Conservation (phyloP, 2,329 filamentous ascomycete genomes). For the Scedosporium apiospermum region DNA sequence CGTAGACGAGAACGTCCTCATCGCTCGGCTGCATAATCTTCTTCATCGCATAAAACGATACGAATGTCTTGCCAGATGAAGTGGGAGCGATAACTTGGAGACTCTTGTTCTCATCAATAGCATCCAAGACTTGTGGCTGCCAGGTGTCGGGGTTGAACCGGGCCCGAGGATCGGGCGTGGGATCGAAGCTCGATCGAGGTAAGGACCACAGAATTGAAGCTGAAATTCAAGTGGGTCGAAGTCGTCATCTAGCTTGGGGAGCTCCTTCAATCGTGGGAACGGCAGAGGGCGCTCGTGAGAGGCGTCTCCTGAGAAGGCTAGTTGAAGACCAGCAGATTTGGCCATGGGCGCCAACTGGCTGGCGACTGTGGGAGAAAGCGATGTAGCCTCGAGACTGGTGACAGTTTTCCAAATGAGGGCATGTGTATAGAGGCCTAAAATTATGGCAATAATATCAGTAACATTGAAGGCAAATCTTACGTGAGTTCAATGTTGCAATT, state of each 20-base stretch:
- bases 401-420: no score
- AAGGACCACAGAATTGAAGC: constrained; percentile 59
- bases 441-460: no score
- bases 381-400: no score
- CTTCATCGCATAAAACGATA: constrained; percentile 77
- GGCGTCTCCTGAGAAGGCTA: no score
- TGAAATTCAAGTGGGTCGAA: constrained; percentile 44
- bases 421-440: no score
- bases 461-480: no score
- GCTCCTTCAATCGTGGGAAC: neutral
- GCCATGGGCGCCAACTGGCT: no score
- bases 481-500: no score
- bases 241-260: constrained; percentile 3
- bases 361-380: no score
- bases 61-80: constrained; percentile 74
- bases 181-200: constrained; percentile 66
- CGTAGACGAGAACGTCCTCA: constrained; percentile 64
- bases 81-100: constrained; percentile 70
- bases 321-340: no score
- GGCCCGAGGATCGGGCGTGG: constrained; percentile 57
- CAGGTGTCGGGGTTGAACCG: constrained; percentile 65
- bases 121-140: constrained; percentile 65
- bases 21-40: constrained; percentile 59
- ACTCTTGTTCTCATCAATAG: constrained; percentile 60
- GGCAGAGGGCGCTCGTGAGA: no score